Evolutionary conservation across 805 yeast genomes (phyloP).

Genomic region (Suhomyces pyralidae): DNA sequence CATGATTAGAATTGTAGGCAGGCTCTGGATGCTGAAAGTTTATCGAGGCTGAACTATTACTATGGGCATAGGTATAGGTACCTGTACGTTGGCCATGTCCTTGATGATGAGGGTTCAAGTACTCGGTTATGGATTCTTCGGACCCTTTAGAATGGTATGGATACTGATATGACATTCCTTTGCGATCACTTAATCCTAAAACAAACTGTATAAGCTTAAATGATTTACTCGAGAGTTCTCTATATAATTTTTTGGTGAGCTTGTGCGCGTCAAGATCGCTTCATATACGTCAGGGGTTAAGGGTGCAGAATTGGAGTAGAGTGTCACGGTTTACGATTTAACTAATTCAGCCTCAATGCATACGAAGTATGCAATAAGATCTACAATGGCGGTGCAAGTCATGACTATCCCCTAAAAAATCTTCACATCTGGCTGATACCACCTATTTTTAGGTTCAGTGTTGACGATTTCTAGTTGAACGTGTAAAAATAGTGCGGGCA

Average conservation of each 20-base stretch:
- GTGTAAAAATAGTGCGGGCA: neutral
- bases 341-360: neutral
- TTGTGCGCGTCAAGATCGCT: neutral
- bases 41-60: constrained; percentile 16
- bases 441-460: neutral
- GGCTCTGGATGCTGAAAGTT: constrained; percentile 31
- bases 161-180: neutral
- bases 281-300: neutral
- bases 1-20: constrained; percentile 9
- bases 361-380: neutral
- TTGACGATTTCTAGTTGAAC: neutral
- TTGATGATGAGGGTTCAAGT: constrained; percentile 11
- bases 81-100: constrained; percentile 15
- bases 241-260: neutral
- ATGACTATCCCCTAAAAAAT: neutral
- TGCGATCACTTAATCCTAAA: neutral
- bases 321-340: neutral
- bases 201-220: neutral
- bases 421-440: neutral
- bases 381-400: neutral
- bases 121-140: constrained; percentile 12
- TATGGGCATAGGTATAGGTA: constrained; percentile 10
- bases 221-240: neutral
- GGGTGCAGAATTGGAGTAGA: neutral
- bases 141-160: constrained; percentile 1